phyloP scores from a whole-genome alignment of 2,329 filamentous ascomycete species.

The Curvularia sp. region DNA sequence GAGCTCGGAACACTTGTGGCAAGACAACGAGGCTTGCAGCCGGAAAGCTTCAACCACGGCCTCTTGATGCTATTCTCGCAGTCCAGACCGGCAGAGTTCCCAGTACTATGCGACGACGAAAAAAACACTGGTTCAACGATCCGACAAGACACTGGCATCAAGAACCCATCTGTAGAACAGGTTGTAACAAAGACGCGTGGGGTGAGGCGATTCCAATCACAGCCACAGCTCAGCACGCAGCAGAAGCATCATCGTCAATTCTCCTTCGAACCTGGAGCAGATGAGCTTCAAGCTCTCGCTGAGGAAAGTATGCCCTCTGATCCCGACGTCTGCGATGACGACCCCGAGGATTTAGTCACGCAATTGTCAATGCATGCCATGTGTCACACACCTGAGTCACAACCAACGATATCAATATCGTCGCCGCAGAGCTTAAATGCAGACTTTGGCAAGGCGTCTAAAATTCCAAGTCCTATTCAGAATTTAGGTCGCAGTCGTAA shows the following conservation, averaged over 20 bases:
- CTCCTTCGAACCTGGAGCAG: constrained; percentile 56
- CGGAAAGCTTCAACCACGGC: constrained; percentile 40
- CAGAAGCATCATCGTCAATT: constrained; percentile 47
- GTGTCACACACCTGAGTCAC: background rate
- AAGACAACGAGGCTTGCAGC: constrained; percentile 45
- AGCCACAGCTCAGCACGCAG: constrained; percentile 28
- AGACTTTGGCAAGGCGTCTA: constrained; percentile 40
- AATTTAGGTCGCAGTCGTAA: constrained; percentile 47
- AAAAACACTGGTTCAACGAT: background rate
- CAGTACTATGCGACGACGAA: background rate
- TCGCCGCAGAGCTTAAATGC: constrained; percentile 13
- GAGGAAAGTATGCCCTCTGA: constrained; percentile 19
- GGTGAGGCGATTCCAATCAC: constrained; percentile 26
- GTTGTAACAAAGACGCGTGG: constrained; percentile 7
- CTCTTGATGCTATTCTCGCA: constrained; percentile 46
- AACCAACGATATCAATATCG: background rate
- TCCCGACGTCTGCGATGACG: constrained; percentile 8
- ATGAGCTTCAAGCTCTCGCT: constrained; percentile 37
- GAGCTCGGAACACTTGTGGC: constrained; percentile 48
- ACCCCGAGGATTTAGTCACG: constrained; percentile 16
- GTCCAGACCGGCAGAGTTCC: constrained; percentile 6
- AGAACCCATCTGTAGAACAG: background rate
- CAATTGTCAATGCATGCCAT: constrained; percentile 2
- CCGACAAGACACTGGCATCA: background rate
- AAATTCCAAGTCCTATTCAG: constrained; percentile 56